Evolutionary conservation across 768 basidiomycete species (phyloP), one percentile per base, ranked within the genome.

Genomic region (Rhizopogon vinicolor): DNA sequence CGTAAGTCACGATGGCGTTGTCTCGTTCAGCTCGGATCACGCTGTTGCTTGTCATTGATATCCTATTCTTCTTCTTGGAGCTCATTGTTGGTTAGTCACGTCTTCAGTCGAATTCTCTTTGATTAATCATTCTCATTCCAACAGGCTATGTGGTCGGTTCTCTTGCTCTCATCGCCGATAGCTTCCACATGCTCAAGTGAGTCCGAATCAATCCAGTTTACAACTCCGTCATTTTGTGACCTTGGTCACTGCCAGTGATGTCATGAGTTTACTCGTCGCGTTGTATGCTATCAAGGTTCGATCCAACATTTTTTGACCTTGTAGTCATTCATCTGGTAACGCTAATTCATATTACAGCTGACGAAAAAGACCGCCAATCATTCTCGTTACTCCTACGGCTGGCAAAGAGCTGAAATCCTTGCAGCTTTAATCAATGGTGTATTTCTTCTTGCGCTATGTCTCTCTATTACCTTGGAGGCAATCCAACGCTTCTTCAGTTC

Each of bases 111-210:
- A 10, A 7, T 41, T 53, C 33, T 41, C 44, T 41, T 10, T 5
- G 9, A 44, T 49, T 18, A 28, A 9, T 14, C 2, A 33, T 35
- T 37, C 31, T 22, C 8, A 5, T 3, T 19, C 41, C 58, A 59
- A 29, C 63, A 89, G 93, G 95, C 41, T 96, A 96, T 85, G 85
- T 88, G 14, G 93, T 97, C 53, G 93, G 93, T 28, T 96, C 93
- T 0, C 83, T 98, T 1, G 94, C 95, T 1, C 87, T 98, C 52
- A 86, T 99, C 44, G 95, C 96, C 10, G 96, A 98, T 74, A 90
- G 89, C 61, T 98, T 98, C 72, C 96, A 98, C 74, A 98, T 97
- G 95, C 86, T 98, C 75, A 98, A 98, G 94, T 95, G 60, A 58
- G 86, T 74, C 19, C 16, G 41, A 22, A n/a, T 52, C 13, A 25